Evolutionary conservation across 768 basidiomycete genomes (phyloP).

Genomic region (Lepiota venenata): DNA sequence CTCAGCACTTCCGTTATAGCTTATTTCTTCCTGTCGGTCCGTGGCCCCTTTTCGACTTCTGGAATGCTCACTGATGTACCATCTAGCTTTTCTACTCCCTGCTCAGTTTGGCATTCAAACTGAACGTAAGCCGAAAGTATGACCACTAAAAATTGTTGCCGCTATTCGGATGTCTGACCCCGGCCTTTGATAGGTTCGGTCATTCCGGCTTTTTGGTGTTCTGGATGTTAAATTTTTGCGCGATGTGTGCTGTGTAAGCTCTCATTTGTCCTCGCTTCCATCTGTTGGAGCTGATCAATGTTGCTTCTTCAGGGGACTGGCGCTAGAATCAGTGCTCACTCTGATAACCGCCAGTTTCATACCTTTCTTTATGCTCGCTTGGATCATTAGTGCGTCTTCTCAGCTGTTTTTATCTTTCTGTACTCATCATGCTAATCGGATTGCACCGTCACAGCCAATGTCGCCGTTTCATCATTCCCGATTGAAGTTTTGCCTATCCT

Average conservation of each 20-base stretch:
- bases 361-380: constrained; percentile 58
- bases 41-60: not conserved
- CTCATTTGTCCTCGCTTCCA: not conserved
- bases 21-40: constrained; percentile 37
- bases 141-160: constrained; percentile 11
- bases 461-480: constrained; percentile 53
- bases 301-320: constrained; percentile 44
- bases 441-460: constrained; percentile 38
- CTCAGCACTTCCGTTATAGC: constrained; percentile 24
- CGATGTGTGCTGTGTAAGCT: constrained; percentile 55
- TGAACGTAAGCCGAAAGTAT: constrained; percentile 48
- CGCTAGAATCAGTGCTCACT: constrained; percentile 56
- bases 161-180: not conserved
- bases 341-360: constrained; percentile 50
- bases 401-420: not conserved
- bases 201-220: constrained; percentile 55
- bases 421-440: not conserved
- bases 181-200: constrained; percentile 34
- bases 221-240: constrained; percentile 63
- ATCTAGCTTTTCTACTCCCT: constrained; percentile 54
- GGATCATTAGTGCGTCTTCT: constrained; percentile 55
- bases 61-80: not conserved
- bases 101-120: constrained; percentile 55
- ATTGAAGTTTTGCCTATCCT: constrained; percentile 48
- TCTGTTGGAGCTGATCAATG: not conserved